Base-by-base conservation (phyloP, 1,284 basidiomycete genomes). In the Vanrija sp. region DNA sequence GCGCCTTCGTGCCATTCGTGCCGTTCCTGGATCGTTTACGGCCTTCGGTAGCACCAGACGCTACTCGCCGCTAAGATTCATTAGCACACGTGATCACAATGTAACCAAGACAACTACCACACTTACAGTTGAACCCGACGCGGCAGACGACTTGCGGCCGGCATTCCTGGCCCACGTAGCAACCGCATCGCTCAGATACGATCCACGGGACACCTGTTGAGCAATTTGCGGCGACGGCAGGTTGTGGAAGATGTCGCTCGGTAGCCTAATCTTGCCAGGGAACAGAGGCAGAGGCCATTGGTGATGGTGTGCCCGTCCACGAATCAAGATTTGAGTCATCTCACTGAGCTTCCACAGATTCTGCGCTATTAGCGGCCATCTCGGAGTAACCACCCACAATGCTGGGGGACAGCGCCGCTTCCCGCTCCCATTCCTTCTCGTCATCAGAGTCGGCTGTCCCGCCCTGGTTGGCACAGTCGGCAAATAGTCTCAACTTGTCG, bases 331-430 rank as follows among this genome's bases (percentile, higher is more conserved):
- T 74, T 96, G 89, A 0, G 93, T 86, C 5, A 98, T 79, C 68
- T 98, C 96, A 61, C 86, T 86, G 47, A 91, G 80, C n/a, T 86
- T 82, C 70, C 96, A 97, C 28, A 99, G 79, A 67, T 90, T 89
- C 90, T 96, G 67, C 5, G 40, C 4, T 15, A 16, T 59, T 51
- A 59, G 54, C 45, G 14, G 38, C 38, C 39, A 25, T 15, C 4
- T 12, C 47, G 7, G 19, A 12, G 26, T 7, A 47, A n/a, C 7
- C 7, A 56, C 58, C 54, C 46, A 60, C 58, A 10, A 57, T 51
- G 6, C 52, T 54, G 7, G 55, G 46, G 6, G 52, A 55, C 2
- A 21, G 7, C 6, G 34, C 34, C 34, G 34, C 34, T 15, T 34
- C 34, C 34, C 34, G 34, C 34, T 34, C 34, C 34, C 34, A 34